Evolutionary conservation across 2,329 filamentous ascomycete species (phyloP), one percentile per base, ranked within the genome.

Genomic region (Juglanconis juglandina): DNA sequence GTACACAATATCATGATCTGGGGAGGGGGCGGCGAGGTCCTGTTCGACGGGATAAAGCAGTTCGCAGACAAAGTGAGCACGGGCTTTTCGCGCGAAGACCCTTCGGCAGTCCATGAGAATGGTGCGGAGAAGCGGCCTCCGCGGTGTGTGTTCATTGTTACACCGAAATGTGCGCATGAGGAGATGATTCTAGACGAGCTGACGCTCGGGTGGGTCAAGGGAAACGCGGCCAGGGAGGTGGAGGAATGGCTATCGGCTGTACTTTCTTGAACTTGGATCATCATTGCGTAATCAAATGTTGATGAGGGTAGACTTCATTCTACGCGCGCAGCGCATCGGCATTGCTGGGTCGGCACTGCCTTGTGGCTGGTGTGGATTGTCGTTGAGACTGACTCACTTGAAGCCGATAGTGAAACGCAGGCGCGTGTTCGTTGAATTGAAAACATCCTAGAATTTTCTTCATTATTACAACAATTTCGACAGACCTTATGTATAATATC

Each of bases 111-210:
- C 4, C 34, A 52, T 3, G 41, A 5, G 6, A 49, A 11, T 7
- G 48, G 17, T 1, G 34, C 51, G 4, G 41, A 47, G 24, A 58
- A 58, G n/a, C 47, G 49, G 3, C 51, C 39, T 37, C 33, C 42
- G 4, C 44, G 56, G 17, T 58, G 53, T 14, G 53, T 24, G 13
- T 53, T 58, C 3, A 52, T 58, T 24, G 56, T 58, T 5, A 53
- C 56, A 7, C 56, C 56, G 5, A 48, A 53, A 11, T 49, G 51
- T 13, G 44, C 56, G 3, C 56, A 58, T 37, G 56, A 58, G 50
- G 56, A 58, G 11, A 58, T 58, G 56, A 58, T 58, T 13, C 53
- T 58, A 32, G 56, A 58, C 46, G 56, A 58, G 24, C 33, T 58
- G 9, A 39, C 46, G 14, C 44, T 58, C 30, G 52, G 56, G 32